Evolutionary conservation across 176 grass and related monocot genomes (phyloP), one percentile per base, ranked within the genome.

Genomic region (Elymus sibiricus): DNA sequence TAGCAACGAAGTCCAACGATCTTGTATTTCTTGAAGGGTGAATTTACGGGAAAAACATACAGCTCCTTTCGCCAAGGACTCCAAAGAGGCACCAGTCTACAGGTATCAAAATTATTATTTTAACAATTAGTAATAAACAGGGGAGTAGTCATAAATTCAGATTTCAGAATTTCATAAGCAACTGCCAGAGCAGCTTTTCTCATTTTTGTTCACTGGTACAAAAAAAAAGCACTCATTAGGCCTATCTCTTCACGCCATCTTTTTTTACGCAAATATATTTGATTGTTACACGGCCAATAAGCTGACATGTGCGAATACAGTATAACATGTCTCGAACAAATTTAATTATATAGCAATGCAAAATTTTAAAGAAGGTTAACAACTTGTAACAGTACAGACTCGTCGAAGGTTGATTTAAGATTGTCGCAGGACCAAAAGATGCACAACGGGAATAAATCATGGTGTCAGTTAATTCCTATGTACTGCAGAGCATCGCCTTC

Each of bases 41-140:
- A 83, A 94, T 69, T 88, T 89, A 64, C 55, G 82, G 39, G 90
- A 92, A 83, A 94, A 94, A 27, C 60, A 79, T 77, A 94, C 93
- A 64, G 90, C 93, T 58, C 90, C 93, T 92, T 90, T 94, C 6
- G 82, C 89, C 42, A 94, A 79, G 56, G 90, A 90, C 93, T 94
- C 87, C 85, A 94, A 67, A 2, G 93, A 94, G 70, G 93, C 93
- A 77, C 93, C 93, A 60, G 90, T 80, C 93, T 92, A 28, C 46
- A 83, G 72, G 84, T 77, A 88, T 32, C 28, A 68, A 16, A 40
- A 62, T 9, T 72, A 67, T 16, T 12, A 76, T 76, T 76, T 9
- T 9, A 31, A 21, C 46, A 76, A 24, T 68, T 76, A 90, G 75
- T 5, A 68, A 24, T 34, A 39, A 44, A 90, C n/a, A 79, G 26